These are phyloP conservation scores for Stygiomarasmius scandens DNA, from an alignment of 1,284 basidiomycete species.

Conservation along the genomic window DNA sequence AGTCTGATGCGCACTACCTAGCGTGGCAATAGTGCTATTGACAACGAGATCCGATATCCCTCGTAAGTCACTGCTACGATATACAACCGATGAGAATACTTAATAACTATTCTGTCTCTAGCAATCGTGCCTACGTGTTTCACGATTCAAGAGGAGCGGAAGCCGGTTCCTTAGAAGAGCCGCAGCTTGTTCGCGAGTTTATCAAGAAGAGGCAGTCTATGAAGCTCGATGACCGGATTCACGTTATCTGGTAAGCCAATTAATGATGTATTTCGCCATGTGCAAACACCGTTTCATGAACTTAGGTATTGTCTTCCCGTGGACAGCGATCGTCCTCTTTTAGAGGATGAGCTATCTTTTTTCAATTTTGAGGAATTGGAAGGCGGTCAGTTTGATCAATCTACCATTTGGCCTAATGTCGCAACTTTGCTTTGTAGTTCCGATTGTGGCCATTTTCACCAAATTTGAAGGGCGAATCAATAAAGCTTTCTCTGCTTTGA, in stretches of 20 bases:
- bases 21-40: constrained; percentile 7
- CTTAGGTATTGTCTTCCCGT: constrained; percentile 14
- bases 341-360: constrained; percentile 8
- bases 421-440: neutral
- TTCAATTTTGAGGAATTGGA: constrained; percentile 3
- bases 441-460: constrained; percentile 15
- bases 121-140: constrained; percentile 8
- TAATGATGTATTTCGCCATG: neutral
- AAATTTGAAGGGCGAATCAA: constrained; percentile 13
- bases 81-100: neutral
- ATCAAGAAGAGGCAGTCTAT: neutral
- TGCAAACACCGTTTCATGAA: too few relatives aligned
- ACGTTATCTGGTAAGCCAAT: constrained; percentile 14
- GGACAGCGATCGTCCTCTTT: constrained; percentile 12
- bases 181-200: neutral
- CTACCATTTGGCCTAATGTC: neutral
- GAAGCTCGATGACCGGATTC: neutral
- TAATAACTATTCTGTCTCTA: neutral
- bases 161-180: constrained; percentile 7
- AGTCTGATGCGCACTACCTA: too few relatives aligned
- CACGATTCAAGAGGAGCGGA: constrained; percentile 13
- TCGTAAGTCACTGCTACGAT: neutral
- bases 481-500: constrained; percentile 5
- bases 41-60: constrained; percentile 9
- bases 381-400: constrained; percentile 1